phyloP scores from a whole-genome alignment of 225 moss, liverwort and hornwort species.

The Bryoerythrophyllum caledonicum region DNA sequence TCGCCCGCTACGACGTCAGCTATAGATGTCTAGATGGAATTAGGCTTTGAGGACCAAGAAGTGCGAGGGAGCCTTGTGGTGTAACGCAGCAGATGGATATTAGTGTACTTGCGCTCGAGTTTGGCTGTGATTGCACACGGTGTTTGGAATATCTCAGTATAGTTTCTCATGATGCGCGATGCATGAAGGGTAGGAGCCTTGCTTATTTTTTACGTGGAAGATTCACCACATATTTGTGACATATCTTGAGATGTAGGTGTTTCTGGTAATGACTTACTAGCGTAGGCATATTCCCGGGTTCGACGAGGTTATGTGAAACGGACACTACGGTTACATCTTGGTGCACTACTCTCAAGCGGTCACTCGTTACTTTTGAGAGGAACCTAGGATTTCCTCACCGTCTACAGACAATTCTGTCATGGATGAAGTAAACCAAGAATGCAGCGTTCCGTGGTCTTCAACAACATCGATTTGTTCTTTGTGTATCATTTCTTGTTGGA shows the following conservation, averaged over 20 bases:
- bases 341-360: background rate
- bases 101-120: background rate
- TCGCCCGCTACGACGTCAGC: background rate
- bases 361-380: background rate
- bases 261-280: background rate
- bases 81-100: conserved; percentile 29
- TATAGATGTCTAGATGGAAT: conserved; percentile 2
- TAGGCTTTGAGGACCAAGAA: background rate
- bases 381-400: background rate
- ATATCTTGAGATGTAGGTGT: background rate
- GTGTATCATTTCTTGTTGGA: background rate
- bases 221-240: background rate
- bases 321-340: background rate
- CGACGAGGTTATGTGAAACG: background rate
- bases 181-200: background rate
- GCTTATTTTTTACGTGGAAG: background rate
- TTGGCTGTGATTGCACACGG: background rate
- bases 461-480: background rate
- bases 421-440: background rate
- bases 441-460: background rate
- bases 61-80: background rate
- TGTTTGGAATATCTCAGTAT: background rate
- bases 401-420: background rate
- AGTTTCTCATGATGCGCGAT: background rate
- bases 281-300: background rate